These are phyloP conservation scores for Trichoderma arundinaceum DNA, from an alignment of 2,329 filamentous ascomycete species.

Conservation along the genomic window DNA sequence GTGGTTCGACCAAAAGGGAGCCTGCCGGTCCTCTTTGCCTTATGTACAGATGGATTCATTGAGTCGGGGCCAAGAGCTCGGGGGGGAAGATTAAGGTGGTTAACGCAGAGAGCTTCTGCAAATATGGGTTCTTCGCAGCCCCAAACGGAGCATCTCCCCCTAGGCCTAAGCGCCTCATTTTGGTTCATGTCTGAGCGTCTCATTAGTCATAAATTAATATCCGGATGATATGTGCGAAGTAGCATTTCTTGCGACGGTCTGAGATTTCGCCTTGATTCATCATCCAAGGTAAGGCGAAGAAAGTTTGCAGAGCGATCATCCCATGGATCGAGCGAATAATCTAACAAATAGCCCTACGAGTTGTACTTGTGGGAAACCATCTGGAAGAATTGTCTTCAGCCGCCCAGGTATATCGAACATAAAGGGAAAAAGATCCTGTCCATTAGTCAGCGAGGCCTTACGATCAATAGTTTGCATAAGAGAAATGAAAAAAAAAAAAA, in stretches of 20 bases:
- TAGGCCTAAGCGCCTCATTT: slow-evolving; percentile 9
- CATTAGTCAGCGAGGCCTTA: slow-evolving; percentile 5
- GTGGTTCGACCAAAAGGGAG: neutral
- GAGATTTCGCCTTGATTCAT: neutral
- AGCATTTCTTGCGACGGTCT: neutral
- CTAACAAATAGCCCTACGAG: neutral
- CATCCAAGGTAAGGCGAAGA: neutral
- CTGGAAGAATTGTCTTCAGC: neutral
- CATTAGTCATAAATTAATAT: slow-evolving; percentile 12
- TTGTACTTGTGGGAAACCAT: slow-evolving; percentile 1
- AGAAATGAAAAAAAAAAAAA: neutral
- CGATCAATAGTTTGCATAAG: neutral
- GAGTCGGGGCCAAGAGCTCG: neutral
- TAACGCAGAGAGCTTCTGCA: slow-evolving; percentile 15
- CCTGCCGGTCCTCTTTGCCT: slow-evolving; percentile 29
- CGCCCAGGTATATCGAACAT: neutral
- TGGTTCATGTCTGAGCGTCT: slow-evolving; percentile 25
- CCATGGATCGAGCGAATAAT: neutral
- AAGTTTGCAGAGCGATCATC: neutral
- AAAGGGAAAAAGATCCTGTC: neutral
- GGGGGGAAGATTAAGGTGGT: neutral
- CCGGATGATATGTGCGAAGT: neutral
- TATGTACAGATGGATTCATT: slow-evolving; percentile 19
- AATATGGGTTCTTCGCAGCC: slow-evolving; percentile 17
- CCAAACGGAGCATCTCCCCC: slow-evolving; percentile 22